These are phyloP conservation scores for Eucalyptus sp. DNA, from an alignment of 345 rosid species.

Conservation along the genomic window DNA sequence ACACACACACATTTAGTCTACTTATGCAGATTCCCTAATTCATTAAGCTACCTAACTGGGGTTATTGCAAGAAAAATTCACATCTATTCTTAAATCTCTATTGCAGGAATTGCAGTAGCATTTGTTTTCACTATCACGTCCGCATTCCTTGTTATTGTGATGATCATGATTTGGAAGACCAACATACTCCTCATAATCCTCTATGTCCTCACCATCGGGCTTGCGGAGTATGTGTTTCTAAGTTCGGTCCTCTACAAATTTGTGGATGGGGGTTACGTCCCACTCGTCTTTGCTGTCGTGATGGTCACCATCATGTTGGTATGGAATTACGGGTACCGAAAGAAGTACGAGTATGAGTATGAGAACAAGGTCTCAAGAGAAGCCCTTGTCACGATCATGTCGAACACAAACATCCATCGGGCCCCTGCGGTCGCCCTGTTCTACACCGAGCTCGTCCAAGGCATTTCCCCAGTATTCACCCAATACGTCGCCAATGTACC, in stretches of 20 bases:
- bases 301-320: constrained; percentile 13
- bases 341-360: constrained; percentile 11
- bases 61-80: background rate
- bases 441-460: constrained; percentile 17
- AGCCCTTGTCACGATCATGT: background rate
- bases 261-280: constrained; percentile 16
- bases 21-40: background rate
- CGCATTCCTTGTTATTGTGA: constrained; percentile 6
- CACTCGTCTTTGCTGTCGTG: background rate
- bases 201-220: constrained; percentile 2
- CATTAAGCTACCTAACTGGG: background rate
- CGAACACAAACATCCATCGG: background rate
- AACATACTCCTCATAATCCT: constrained; percentile 1
- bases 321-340: constrained; percentile 13
- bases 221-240: constrained; percentile 1
- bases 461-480: constrained; percentile 10
- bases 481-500: constrained; percentile 6
- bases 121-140: constrained; percentile 15
- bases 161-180: constrained; percentile 31
- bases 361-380: background rate
- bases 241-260: constrained; percentile 19
- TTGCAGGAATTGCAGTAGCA: constrained; percentile 16
- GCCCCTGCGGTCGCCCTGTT: constrained; percentile 10
- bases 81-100: background rate
- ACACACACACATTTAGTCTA: background rate